phyloP scores from a whole-genome alignment of 2,329 filamentous ascomycete species.

The Colletotrichum somersetense region DNA sequence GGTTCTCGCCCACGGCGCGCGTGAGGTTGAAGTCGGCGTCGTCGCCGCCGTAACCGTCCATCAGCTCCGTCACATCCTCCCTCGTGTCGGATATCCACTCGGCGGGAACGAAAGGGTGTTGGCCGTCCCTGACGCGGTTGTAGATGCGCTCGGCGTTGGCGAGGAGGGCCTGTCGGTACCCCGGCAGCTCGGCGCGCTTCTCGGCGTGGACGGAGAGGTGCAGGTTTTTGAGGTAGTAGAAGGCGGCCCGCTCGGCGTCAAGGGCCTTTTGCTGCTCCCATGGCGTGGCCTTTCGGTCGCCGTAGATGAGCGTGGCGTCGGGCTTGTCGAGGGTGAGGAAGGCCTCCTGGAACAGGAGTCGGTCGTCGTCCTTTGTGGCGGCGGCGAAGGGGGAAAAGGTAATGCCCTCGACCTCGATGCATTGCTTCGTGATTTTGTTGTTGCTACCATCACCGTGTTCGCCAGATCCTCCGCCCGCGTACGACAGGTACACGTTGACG shows the following conservation, averaged over 20 bases:
- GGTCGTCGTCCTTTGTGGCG: neutral
- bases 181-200: neutral
- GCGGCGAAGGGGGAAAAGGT: constrained; percentile 5
- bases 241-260: neutral
- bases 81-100: too few relatives aligned
- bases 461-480: neutral
- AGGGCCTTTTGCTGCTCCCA: constrained; percentile 8
- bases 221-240: too few relatives aligned
- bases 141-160: constrained; percentile 23
- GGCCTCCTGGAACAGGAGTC: constrained; percentile 2
- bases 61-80: too few relatives aligned
- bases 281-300: neutral
- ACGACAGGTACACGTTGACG: constrained; percentile 4
- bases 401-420: neutral
- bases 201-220: neutral
- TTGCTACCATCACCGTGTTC: neutral
- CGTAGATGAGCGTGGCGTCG: neutral
- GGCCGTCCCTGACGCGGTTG: too few relatives aligned
- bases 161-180: constrained; percentile 43
- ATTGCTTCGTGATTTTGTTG: neutral
- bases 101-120: too few relatives aligned
- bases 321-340: constrained; percentile 4
- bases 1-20: too few relatives aligned
- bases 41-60: too few relatives aligned
- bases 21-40: too few relatives aligned